phyloP scores from a whole-genome alignment of 2,329 filamentous ascomycete species.

The Blastomyces parvus region DNA sequence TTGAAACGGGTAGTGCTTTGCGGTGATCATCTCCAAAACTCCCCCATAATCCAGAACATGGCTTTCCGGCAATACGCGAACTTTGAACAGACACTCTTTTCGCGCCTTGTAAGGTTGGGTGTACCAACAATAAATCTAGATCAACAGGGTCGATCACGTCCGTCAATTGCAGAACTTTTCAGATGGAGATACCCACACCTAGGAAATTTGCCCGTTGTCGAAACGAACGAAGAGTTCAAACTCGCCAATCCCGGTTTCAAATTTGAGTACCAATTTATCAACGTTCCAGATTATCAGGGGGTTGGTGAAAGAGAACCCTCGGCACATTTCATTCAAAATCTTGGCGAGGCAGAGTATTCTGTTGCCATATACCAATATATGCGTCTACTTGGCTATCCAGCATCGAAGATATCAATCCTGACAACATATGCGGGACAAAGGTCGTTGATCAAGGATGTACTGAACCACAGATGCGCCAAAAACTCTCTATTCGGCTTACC shows the following conservation, averaged over 20 bases:
- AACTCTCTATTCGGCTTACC: constrained; percentile 83
- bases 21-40: constrained; percentile 94
- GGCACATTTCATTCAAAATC: constrained; percentile 90
- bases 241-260: constrained; percentile 83
- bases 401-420: constrained; percentile 72
- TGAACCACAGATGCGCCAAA: constrained; percentile 70
- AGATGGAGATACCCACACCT: constrained; percentile 83
- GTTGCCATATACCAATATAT: constrained; percentile 96
- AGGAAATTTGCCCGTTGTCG: constrained; percentile 67
- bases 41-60: constrained; percentile 85
- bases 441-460: constrained; percentile 77
- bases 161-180: constrained; percentile 80
- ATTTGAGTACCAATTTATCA: constrained; percentile 93
- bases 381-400: constrained; percentile 87
- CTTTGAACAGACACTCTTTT: constrained; percentile 90
- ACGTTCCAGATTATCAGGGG: constrained; percentile 88
- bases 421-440: constrained; percentile 90
- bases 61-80: constrained; percentile 94
- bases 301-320: constrained; percentile 79
- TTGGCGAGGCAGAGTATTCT: constrained; percentile 93
- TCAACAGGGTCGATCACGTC: constrained; percentile 82
- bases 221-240: constrained; percentile 59
- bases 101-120: constrained; percentile 77
- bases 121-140: constrained; percentile 88
- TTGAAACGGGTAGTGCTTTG: constrained; percentile 85